A percentile compares a stretch with the other conserved stretches of the same genome.
phyloP scores from a whole-genome alignment of 495 filamentous ascomycete genomes.

The Xylaria intraflava region DNA sequence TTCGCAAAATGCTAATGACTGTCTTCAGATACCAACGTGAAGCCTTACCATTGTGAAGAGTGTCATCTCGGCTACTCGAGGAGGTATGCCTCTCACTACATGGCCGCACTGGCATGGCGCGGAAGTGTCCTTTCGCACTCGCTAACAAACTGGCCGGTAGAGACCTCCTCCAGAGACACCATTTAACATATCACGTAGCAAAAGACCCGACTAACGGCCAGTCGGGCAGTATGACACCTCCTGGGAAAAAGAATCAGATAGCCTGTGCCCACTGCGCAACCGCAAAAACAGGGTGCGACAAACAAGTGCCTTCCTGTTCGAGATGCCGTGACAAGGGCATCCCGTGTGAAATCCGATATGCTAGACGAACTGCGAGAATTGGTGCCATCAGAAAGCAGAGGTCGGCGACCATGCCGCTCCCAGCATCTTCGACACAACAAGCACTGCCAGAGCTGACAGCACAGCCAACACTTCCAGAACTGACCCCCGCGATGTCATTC shows the following conservation, averaged over 20 bases:
- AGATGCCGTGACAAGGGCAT: conserved; percentile 53
- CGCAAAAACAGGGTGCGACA: conserved; percentile 64
- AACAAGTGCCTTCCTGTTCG: conserved; percentile 52
- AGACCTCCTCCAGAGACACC: conserved; percentile 54
- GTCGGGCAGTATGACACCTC: conserved; percentile 30
- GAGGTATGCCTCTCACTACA: conserved; percentile 37
- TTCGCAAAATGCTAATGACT: conserved; percentile 16
- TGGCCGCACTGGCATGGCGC: not conserved
- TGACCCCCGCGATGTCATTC: not conserved
- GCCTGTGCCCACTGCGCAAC: conserved; percentile 54
- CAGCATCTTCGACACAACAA: not conserved
- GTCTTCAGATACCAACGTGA: conserved; percentile 54
- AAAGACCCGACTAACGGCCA: conserved; percentile 35
- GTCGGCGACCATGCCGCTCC: conserved; percentile 9
- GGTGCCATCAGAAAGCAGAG: conserved; percentile 31
- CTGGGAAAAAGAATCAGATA: conserved; percentile 42
- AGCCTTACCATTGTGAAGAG: conserved; percentile 52
- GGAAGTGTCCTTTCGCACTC: conserved; percentile 4
- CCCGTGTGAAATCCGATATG: conserved; percentile 48
- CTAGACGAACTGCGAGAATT: conserved; percentile 49
- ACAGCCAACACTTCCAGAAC: not conserved
- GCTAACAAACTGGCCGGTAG: conserved; percentile 31
- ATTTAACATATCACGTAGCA: conserved; percentile 44
- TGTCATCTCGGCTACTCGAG: conserved; percentile 58
- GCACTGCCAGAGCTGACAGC: not conserved